Evolutionary conservation across 176 grass and related monocot species (phyloP), one percentile per base, ranked within the genome.

Genomic region (Phragmites australis): DNA sequence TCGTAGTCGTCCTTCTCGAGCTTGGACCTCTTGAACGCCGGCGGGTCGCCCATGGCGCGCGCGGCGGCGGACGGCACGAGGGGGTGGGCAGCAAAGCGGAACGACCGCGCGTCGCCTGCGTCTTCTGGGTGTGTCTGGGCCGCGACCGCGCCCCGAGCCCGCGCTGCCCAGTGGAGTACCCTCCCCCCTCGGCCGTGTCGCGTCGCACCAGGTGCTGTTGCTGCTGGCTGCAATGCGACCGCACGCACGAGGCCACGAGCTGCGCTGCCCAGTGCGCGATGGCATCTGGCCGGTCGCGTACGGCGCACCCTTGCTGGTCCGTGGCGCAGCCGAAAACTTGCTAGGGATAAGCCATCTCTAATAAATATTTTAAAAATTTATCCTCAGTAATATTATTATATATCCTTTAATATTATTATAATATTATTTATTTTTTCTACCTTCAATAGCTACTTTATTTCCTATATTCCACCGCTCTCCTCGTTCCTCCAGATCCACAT

Each of bases 21-120:
- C 69, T 92, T 89, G 78, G 90, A 83, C 68, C 71, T 75, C 83
- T 92, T 92, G 30, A 89, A 68, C 43, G 58, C 15, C 51, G 47
- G 83, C 23, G 79, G 23, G 74, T 76, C 79, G 39, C 19, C 82
- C 90, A 88, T 92, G 52, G 83, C 43, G 50, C 7, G 8, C 62
- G 83, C 75, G 31, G 66, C 83, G 68, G 69, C 18, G 49, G 62
- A 70, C 18, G 59, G 76, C 0, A 23, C 43, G 51, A 59, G 45
- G 31, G 17, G 26, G 9, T 26, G 45, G 32, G 17, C 0, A 27
- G 43, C 19, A 46, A 29, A 47, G 29, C 11, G 30, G 16, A 41
- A 15, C 29, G 49, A 32, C 19, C 41, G 77, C 52, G 71, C 85
- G 37, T 34, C 32, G 37, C 14, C 66, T 53, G 14, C 10, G 10